A percentile compares a stretch with the other conserved stretches of the same genome.
These are phyloP conservation scores for Tulasnella sp. DNA, from an alignment of 768 basidiomycete genomes.

Conservation along the genomic window DNA sequence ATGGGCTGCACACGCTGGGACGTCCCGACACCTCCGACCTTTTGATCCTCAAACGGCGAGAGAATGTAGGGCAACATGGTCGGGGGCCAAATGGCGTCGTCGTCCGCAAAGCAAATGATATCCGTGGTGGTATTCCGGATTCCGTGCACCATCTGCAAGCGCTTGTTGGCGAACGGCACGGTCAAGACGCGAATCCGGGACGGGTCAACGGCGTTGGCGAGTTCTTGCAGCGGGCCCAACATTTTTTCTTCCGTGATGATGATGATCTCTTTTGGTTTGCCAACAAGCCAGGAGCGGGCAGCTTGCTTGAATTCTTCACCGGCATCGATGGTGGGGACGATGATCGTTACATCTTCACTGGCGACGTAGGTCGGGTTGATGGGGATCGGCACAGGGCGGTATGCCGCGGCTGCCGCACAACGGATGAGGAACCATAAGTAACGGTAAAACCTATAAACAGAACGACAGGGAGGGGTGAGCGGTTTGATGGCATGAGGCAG, in stretches of 20 bases:
- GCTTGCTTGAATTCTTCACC: conserved; percentile 93
- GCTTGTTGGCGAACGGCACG: conserved; percentile 87
- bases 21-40: conserved; percentile 85
- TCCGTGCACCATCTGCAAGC: conserved; percentile 86
- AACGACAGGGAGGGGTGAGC: not conserved
- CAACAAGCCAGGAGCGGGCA: conserved; percentile 82
- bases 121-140: conserved; percentile 84
- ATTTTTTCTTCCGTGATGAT: conserved; percentile 80
- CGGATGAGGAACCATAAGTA: conserved; percentile 90
- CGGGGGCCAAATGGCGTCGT: conserved; percentile 92
- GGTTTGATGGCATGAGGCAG: not conserved
- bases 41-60: conserved; percentile 90
- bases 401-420: conserved; percentile 60
- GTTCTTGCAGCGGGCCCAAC: conserved; percentile 75
- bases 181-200: conserved; percentile 74
- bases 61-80: conserved; percentile 80
- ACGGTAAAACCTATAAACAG: conserved; percentile 63
- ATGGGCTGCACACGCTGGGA: conserved; percentile 77
- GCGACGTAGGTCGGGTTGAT: conserved; percentile 84
- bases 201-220: conserved; percentile 79
- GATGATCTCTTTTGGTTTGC: conserved; percentile 75
- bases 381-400: conserved; percentile 81
- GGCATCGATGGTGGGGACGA: conserved; percentile 91
- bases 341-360: conserved; percentile 88
- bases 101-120: conserved; percentile 90